These are phyloP conservation scores for Trichoderma semiorbis DNA, from an alignment of 2,329 filamentous ascomycete species.

Conservation along the genomic window DNA sequence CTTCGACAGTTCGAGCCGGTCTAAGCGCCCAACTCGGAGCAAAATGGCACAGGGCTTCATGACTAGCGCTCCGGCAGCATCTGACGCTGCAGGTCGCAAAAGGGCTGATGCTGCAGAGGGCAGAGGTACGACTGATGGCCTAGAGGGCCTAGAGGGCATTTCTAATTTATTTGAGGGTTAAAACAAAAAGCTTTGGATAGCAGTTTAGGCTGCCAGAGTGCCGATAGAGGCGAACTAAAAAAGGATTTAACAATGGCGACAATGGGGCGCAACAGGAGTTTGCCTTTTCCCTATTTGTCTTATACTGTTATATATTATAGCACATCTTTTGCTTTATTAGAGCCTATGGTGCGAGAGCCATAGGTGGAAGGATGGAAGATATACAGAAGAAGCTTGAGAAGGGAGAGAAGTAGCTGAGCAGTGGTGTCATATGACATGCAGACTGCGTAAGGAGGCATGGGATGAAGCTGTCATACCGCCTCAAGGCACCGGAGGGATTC, in stretches of 20 bases:
- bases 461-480: not conserved
- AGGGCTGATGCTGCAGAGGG: conserved; percentile 20
- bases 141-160: conserved; percentile 42
- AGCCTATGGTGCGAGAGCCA: not conserved
- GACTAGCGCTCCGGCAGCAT: conserved; percentile 42
- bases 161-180: conserved; percentile 45
- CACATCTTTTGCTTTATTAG: not conserved
- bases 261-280: conserved; percentile 6
- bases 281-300: not conserved
- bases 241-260: not conserved
- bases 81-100: conserved; percentile 20
- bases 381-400: not conserved
- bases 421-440: not conserved
- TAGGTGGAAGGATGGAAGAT: not conserved
- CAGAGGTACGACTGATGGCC: conserved; percentile 44
- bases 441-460: not conserved
- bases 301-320: not conserved
- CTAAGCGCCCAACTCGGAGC: conserved; percentile 31
- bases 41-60: conserved; percentile 66
- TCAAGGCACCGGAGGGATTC: not conserved
- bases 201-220: not conserved
- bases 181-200: not conserved
- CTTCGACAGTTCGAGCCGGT: conserved; percentile 28
- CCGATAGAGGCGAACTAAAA: not conserved
- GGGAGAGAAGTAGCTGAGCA: not conserved